Evolutionary conservation across 1,139 yeast species (phyloP).

Genomic region (Pneumocystis oryctolagi): DNA sequence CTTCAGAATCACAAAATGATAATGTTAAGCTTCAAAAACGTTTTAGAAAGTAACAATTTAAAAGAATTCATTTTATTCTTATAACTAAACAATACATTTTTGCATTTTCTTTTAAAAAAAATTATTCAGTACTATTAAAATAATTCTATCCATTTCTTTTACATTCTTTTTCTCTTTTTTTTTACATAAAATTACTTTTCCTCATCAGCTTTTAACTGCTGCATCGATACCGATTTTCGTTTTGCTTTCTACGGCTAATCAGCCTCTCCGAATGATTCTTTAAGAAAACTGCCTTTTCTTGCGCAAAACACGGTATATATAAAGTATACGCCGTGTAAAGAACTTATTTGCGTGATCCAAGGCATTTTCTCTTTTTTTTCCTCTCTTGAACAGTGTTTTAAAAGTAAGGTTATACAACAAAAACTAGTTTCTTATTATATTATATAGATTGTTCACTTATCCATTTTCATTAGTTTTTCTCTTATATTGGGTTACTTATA

Average conservation of each 20-base stretch:
- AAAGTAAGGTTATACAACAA: not conserved
- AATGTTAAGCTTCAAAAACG: not conserved
- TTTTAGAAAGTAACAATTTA: not conserved
- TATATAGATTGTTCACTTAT: not conserved
- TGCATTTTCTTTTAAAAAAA: not conserved
- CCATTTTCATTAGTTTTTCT: not conserved
- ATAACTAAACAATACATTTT: not conserved
- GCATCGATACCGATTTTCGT: not conserved
- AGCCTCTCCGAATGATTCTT: not conserved
- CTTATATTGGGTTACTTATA: constrained; percentile 18
- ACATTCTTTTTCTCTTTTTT: no score
- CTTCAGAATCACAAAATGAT: not conserved
- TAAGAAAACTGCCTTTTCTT: not conserved
- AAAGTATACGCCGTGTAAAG: not conserved
- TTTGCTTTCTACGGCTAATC: not conserved
- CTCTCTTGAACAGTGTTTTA: not conserved
- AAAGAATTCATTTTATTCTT: not conserved
- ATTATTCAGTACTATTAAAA: not conserved
- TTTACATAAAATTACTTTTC: not conserved
- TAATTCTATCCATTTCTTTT: not conserved
- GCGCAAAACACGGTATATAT: not conserved
- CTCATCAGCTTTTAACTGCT: not conserved
- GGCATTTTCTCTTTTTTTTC: not conserved
- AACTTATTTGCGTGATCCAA: not conserved
- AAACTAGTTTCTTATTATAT: not conserved